These are phyloP conservation scores for Dunaliella sp. DNA, from an alignment of 139 green algal species.

Conservation along the genomic window DNA sequence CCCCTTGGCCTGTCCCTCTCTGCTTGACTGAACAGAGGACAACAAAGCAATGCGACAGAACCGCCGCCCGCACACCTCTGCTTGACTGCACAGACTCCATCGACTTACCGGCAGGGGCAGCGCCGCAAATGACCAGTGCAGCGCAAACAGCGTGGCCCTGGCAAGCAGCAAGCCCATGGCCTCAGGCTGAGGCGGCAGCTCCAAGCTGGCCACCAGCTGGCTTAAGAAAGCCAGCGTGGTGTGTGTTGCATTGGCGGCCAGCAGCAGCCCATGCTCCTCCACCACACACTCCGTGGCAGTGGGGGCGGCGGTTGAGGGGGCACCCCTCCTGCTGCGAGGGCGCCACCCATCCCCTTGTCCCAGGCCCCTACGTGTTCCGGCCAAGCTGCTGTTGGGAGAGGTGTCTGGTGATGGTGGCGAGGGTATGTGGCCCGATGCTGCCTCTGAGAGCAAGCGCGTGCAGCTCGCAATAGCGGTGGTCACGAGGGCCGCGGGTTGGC, in stretches of 20 bases:
- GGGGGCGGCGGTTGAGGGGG: too few relatives aligned
- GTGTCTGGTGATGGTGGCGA: background rate
- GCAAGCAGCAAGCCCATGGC: constrained; percentile 20
- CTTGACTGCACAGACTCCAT: too few relatives aligned
- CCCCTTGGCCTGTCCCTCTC: too few relatives aligned
- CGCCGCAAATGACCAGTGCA: constrained; percentile 32
- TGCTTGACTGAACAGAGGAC: too few relatives aligned
- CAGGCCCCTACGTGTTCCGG: background rate
- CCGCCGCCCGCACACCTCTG: too few relatives aligned
- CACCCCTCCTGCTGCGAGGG: too few relatives aligned
- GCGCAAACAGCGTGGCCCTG: constrained; percentile 26
- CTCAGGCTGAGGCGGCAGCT: background rate
- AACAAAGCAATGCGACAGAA: too few relatives aligned
- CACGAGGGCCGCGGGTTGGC: background rate
- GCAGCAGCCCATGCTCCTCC: background rate
- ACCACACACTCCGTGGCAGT: background rate
- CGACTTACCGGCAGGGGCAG: constrained; percentile 16
- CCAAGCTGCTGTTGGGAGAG: background rate
- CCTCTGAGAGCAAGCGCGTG: background rate
- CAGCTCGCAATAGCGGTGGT: background rate
- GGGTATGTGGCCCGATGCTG: background rate
- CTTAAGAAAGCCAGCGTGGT: background rate
- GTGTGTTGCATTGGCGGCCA: background rate
- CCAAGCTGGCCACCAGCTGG: constrained; percentile 3
- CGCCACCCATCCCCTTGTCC: background rate